Conservation (phyloP, 129 eudicot species). For the Deinandra increscens region DNA sequence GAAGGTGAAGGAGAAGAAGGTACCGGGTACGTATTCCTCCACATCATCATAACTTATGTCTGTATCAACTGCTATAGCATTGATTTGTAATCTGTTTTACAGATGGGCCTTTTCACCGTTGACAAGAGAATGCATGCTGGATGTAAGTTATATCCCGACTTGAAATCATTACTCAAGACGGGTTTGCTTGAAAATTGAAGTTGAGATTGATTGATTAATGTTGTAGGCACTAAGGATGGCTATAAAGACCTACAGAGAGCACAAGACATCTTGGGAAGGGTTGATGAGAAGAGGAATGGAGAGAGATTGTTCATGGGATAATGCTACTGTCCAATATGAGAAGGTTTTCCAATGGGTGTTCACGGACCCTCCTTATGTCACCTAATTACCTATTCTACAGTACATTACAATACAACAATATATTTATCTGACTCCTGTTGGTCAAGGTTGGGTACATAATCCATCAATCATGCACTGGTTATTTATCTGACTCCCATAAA, state of each 20-base stretch:
- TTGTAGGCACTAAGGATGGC: slow-evolving; percentile 60
- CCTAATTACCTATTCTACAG: slow-evolving; percentile 23
- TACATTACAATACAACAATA: no score
- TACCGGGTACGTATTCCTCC: slow-evolving; percentile 65
- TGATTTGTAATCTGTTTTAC: slow-evolving; percentile 16
- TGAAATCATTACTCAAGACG: neutral
- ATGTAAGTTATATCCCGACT: slow-evolving; percentile 40
- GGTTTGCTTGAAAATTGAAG: neutral
- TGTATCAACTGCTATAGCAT: neutral
- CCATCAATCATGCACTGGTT: neutral
- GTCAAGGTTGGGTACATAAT: neutral
- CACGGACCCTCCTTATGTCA: slow-evolving; percentile 64
- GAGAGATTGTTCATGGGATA: slow-evolving; percentile 72
- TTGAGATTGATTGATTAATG: neutral
- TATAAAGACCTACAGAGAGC: slow-evolving; percentile 56
- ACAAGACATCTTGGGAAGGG: slow-evolving; percentile 76
- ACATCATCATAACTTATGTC: neutral
- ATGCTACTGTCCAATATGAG: slow-evolving; percentile 73
- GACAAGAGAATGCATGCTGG: slow-evolving; percentile 51
- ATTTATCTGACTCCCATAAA: neutral
- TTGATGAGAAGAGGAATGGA: slow-evolving; percentile 87
- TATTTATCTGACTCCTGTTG: neutral
- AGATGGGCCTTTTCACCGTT: slow-evolving; percentile 85
- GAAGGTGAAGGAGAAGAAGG: slow-evolving; percentile 65
- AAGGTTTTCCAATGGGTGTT: slow-evolving; percentile 81